These are phyloP conservation scores for Ustilago sp. DNA, from an alignment of 1,284 basidiomycete genomes.

Conservation along the genomic window DNA sequence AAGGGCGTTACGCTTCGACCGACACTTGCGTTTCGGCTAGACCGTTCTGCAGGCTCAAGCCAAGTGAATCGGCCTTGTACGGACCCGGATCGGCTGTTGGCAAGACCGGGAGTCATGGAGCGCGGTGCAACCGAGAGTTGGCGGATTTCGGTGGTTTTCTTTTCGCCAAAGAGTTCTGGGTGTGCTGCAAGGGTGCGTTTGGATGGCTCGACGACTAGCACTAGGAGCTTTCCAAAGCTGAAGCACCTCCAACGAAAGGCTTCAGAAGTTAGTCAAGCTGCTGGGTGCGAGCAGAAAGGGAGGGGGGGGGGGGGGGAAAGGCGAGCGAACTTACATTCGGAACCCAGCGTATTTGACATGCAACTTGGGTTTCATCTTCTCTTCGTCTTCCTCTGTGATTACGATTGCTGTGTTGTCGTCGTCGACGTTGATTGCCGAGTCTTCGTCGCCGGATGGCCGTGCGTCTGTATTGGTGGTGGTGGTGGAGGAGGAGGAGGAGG, in stretches of 20 bases:
- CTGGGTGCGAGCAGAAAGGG: background rate
- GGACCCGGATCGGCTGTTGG: constrained; percentile 28
- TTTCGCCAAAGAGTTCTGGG: constrained; percentile 53
- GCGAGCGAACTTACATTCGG: constrained; percentile 36
- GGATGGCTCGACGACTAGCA: constrained; percentile 58
- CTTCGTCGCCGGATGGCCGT: constrained; percentile 2
- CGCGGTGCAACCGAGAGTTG: constrained; percentile 51
- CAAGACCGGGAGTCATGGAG: constrained; percentile 25
- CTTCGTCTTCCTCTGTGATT: constrained; percentile 51
- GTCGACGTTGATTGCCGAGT: background rate
- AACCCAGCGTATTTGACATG: constrained; percentile 53
- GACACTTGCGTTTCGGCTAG: constrained; percentile 41
- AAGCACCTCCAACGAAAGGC: background rate
- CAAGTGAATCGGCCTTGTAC: constrained; percentile 43
- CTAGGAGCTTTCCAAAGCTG: constrained; percentile 63
- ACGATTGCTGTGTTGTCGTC: constrained; percentile 28
- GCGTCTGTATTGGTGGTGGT: background rate
- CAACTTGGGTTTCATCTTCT: constrained; percentile 53
- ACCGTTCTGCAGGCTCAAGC: constrained; percentile 34
- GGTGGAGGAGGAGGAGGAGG: background rate
- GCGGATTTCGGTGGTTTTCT: constrained; percentile 38
- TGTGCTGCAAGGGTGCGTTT: constrained; percentile 45
- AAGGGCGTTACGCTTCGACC: constrained; percentile 39
- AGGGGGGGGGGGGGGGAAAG: background rate
- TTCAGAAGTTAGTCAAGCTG: too few species aligned